A percentile compares a stretch with the other conserved stretches of the same genome.
Conservation (phyloP, 176 grass and related monocot genomes). For the Alloteropsis semialata region DNA sequence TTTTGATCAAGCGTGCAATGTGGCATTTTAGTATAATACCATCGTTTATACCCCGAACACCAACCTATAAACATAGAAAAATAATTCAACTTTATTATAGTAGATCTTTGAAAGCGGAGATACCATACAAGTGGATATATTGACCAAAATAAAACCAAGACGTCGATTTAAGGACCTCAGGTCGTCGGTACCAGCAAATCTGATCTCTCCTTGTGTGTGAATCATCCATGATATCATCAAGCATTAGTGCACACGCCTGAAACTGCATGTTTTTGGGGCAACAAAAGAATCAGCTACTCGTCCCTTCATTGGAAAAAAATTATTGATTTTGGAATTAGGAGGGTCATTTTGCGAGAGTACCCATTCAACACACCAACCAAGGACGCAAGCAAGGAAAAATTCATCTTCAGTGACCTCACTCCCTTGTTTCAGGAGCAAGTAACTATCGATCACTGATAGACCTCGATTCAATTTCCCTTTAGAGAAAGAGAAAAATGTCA, state of each 20-base stretch:
- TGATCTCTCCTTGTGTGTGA: slow-evolving; percentile 58
- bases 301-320: background rate
- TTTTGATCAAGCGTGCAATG: slow-evolving; percentile 30
- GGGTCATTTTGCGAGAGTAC: background rate
- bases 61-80: slow-evolving; percentile 36
- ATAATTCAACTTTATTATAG: background rate
- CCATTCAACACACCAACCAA: slow-evolving; percentile 51
- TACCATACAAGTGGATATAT: background rate
- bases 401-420: slow-evolving; percentile 35
- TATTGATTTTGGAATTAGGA: background rate
- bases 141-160: background rate
- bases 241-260: slow-evolving; percentile 56
- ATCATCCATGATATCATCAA: slow-evolving; percentile 68
- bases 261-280: slow-evolving; percentile 24
- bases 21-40: slow-evolving; percentile 58
- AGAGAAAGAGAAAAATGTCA: background rate
- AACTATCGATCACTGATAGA: slow-evolving; percentile 38
- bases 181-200: slow-evolving; percentile 53
- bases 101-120: background rate
- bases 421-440: slow-evolving; percentile 33
- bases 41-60: slow-evolving; percentile 53
- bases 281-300: background rate
- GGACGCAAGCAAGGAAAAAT: slow-evolving; percentile 34
- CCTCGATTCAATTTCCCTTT: slow-evolving; percentile 47
- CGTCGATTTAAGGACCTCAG: slow-evolving; percentile 33